Conservation (phyloP, 805 yeast species). For the Lipomyces yamanashiensis region DNA sequence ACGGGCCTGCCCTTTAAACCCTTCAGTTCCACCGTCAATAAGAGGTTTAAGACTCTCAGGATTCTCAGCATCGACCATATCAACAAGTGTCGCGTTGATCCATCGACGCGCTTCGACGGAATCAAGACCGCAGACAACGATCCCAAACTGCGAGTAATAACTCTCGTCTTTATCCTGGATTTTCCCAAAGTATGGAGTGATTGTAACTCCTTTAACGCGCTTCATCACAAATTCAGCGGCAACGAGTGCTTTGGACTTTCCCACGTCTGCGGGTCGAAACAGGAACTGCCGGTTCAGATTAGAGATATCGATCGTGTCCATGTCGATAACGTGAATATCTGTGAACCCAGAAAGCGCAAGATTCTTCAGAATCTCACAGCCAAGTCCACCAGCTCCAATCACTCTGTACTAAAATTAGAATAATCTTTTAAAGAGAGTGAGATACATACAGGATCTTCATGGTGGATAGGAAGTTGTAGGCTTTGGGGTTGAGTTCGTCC, state of each 20-base stretch:
- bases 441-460: slow-evolving; percentile 45
- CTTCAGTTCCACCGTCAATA: slow-evolving; percentile 96
- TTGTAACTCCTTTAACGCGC: slow-evolving; percentile 49
- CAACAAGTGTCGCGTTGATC: slow-evolving; percentile 74
- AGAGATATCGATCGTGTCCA: slow-evolving; percentile 81
- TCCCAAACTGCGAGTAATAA: slow-evolving; percentile 69
- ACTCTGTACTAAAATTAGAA: slow-evolving; percentile 5
- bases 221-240: slow-evolving; percentile 62
- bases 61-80: slow-evolving; percentile 59
- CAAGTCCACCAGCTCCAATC: slow-evolving; percentile 82
- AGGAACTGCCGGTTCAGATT: slow-evolving; percentile 78
- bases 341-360: slow-evolving; percentile 71
- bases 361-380: slow-evolving; percentile 78
- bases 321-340: slow-evolving; percentile 70
- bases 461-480: slow-evolving; percentile 37
- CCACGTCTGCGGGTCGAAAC: slow-evolving; percentile 64
- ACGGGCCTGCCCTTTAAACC: slow-evolving; percentile 83
- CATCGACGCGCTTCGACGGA: slow-evolving; percentile 88
- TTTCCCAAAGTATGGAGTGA: slow-evolving; percentile 54
- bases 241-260: slow-evolving; percentile 65
- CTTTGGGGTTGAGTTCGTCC: slow-evolving; percentile 46
- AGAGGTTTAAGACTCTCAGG: slow-evolving; percentile 62
- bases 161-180: slow-evolving; percentile 66
- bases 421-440: background rate
- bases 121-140: slow-evolving; percentile 87